phyloP scores from a whole-genome alignment of 441 rosid species.

The Pelargonium citronellum region DNA sequence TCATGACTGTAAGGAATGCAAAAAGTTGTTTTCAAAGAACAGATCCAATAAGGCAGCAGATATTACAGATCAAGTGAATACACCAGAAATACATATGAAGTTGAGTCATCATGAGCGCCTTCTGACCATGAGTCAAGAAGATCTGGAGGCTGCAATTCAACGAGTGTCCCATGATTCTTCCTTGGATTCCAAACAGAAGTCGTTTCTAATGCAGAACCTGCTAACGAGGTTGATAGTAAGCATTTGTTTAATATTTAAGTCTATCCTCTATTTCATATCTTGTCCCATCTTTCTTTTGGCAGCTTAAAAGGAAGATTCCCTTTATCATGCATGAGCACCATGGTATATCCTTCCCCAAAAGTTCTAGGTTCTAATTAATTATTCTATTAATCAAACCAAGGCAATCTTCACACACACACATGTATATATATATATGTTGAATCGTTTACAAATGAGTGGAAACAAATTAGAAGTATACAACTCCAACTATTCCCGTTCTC shows the following conservation, averaged over 20 bases:
- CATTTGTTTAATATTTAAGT: conserved; percentile 5
- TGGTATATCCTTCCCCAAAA: conserved; percentile 1
- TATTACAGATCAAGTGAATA: conserved; percentile 10
- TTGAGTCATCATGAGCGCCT: conserved; percentile 33
- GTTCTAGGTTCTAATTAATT: conserved; percentile 6
- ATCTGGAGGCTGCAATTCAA: conserved; percentile 52
- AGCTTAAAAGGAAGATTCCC: conserved; percentile 3
- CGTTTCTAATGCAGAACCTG: conserved; percentile 63
- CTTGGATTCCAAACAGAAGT: conserved; percentile 55
- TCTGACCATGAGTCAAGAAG: conserved; percentile 46
- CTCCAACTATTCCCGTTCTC: neutral
- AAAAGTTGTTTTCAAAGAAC: conserved; percentile 29
- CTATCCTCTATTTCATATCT: conserved; percentile 10
- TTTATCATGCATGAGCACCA: neutral
- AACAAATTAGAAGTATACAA: neutral
- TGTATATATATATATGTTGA: neutral
- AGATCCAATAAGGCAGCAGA: conserved; percentile 27
- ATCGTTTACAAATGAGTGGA: neutral
- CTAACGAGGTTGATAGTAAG: conserved; percentile 57
- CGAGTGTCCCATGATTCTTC: conserved; percentile 72
- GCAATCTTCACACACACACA: too few species aligned
- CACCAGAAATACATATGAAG: conserved; percentile 26
- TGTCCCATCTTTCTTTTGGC: neutral
- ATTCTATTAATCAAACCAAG: conserved; percentile 2
- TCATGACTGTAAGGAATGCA: conserved; percentile 28